Evolutionary conservation across 257 asterid genomes (phyloP).

Genomic region (Primulina eburnea): DNA sequence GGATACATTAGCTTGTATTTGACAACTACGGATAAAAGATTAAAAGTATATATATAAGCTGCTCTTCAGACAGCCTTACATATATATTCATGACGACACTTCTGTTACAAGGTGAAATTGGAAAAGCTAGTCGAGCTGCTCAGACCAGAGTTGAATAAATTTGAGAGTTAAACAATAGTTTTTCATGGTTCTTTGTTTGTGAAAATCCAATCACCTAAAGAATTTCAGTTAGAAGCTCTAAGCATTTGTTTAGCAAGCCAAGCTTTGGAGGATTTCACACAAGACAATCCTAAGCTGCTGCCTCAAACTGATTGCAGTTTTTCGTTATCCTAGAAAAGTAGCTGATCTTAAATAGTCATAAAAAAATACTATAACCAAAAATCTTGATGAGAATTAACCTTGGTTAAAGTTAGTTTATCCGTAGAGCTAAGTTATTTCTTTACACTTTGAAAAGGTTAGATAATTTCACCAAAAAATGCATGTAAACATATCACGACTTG

Average conservation of each 20-base stretch:
- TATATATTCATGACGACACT: not conserved
- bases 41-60: not conserved
- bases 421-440: not conserved
- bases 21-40: conserved; percentile 2
- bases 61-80: not conserved
- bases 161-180: not conserved
- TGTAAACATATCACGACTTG: not conserved
- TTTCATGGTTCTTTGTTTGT: conserved; percentile 2
- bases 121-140: not conserved
- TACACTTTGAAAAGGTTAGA: not conserved
- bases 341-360: not conserved
- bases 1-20: not conserved
- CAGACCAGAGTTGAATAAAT: not conserved
- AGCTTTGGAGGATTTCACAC: not conserved
- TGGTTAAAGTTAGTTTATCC: not conserved
- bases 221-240: not conserved
- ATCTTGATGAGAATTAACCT: too few relatives aligned
- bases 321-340: not conserved
- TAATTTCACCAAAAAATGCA: not conserved
- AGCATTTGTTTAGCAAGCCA: conserved; percentile 10
- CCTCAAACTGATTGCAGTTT: not conserved
- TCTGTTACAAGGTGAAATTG: not conserved
- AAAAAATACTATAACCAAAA: too few relatives aligned
- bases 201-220: not conserved
- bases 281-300: not conserved